These are phyloP conservation scores for Fusarium camptoceras DNA, from an alignment of 2,329 filamentous ascomycete species.

Conservation along the genomic window DNA sequence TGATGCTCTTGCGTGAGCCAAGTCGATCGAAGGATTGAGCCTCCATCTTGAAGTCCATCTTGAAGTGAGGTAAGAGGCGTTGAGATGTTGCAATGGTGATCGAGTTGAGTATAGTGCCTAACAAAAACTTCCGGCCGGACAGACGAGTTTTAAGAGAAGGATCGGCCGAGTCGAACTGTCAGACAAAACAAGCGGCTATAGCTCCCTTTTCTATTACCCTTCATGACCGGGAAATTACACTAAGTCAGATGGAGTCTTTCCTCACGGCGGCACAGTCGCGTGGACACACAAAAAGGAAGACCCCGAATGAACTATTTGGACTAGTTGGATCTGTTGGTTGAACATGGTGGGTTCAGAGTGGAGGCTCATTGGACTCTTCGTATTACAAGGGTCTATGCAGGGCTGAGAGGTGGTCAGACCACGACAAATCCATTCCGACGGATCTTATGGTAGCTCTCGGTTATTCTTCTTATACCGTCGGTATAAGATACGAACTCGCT, in stretches of 20 bases:
- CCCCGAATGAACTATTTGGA: background rate
- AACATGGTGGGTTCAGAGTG: background rate
- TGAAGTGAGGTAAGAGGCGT: too few species aligned
- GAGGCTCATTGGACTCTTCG: background rate
- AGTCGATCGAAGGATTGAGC: background rate
- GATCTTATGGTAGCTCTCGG: background rate
- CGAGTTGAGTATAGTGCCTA: background rate
- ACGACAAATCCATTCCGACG: background rate
- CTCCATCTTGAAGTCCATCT: background rate
- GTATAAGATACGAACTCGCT: background rate
- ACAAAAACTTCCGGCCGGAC: background rate
- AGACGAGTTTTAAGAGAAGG: background rate
- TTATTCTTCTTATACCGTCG: background rate
- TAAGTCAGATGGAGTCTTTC: too few species aligned
- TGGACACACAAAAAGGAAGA: background rate
- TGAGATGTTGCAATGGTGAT: too few species aligned
- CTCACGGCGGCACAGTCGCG: background rate
- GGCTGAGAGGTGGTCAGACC: background rate
- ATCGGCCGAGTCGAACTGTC: background rate
- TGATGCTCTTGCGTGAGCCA: slow-evolving; percentile 1
- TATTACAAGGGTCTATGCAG: background rate
- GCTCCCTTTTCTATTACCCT: background rate
- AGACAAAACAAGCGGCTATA: too few species aligned
- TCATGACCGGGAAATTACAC: background rate
- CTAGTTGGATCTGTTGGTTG: background rate